Evolutionary conservation across 768 basidiomycete species (phyloP), one percentile per base, ranked within the genome.

Genomic region (Boletus reticuloceps): DNA sequence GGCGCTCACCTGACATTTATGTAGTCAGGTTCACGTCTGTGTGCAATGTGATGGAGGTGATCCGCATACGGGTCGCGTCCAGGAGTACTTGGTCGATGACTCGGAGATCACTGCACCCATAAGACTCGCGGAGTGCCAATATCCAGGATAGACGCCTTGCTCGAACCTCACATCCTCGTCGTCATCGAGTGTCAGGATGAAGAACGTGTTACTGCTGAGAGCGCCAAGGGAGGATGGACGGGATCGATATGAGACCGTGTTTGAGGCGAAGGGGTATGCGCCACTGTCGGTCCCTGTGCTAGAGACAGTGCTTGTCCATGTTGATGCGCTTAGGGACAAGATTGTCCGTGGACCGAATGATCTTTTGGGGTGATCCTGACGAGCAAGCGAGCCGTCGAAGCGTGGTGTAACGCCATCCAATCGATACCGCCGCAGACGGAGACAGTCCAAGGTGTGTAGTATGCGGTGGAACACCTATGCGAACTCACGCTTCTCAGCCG

Each of bases 311-410:
- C 69, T 82, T 42, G 76, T 77, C 19, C 82, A 89, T 60, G 55
- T 79, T 12, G 64, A 75, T 1, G 45, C 54, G 13, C 77, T 95
- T 13, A 64, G 68, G 29, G 58, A 69, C 16, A 68, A 79, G 47
- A 68, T 89, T 17, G 49, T 59, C 1, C 40, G 54, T 8, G 81
- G 80, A 1, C 77, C 81, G 2, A 32, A 43, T 1, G 49, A 56
- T 19, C 72, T 80, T 54, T 69, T 8, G 92, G 87, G 6, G 86
- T 92, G 7, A 79, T 94, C 45, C 64, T 94, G 20, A 96, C 93
- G 4, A 93, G 91, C 63, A 84, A 82, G 31, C 76, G 94, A 27
- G 83, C 87, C 0, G 85, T 84, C 57, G 88, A 91, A 46, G 89
- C 88, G 0, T 91, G 89, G 83, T 74, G 68, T 38, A 65, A 64